Evolutionary conservation across 768 basidiomycete genomes (phyloP), one percentile per base, ranked within the genome.

Genomic region (Leccinum variicolor): DNA sequence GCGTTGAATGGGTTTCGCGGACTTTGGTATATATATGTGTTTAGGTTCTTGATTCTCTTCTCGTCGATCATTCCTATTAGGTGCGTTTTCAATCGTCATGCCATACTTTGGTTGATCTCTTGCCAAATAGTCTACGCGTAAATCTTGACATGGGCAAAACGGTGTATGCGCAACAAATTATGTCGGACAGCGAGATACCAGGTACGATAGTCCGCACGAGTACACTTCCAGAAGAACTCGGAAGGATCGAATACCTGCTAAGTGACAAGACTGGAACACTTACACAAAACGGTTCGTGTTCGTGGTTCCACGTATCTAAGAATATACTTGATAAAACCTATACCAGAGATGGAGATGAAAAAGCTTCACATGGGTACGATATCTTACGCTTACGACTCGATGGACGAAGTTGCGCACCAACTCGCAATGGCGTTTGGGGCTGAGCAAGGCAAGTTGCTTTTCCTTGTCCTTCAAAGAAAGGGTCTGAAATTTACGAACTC

Each of bases 101-200:
- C 26, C 25, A 3, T 28, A 53, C 21, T 25, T 23, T n/a, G 13
- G 25, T 56, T 62, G 17, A 57, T 31, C 1, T 47, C 36, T 19
- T 53, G 31, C 0, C 15, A 15, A 14, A 53, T 6, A 98, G 95
- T 80, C 77, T 99, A 55, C 90, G 97, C n/a, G 96, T 99, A 53
- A 99, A 99, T 65, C 81, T 99, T 53, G 97, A 99, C 72, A 98
- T 99, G 95, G 97, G 97, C 56, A 99, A 99, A 75, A 98, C 95
- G 1, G 90, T 98, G 45, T 99, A 99, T 65, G 94, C 93, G 0
- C 87, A 90, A 45, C 91, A 94, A 62, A 98, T 98, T 56, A 94
- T 95, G 88, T 87, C 84, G 52, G 97, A 98, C 74, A 69, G 64
- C 47, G 93, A 98, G 73, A 99, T 99, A 63, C 93, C 94, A 4